Evolutionary conservation across 202 grass and related monocot genomes (phyloP), one percentile per base, ranked within the genome.

Genomic region (Musa balbisiana): DNA sequence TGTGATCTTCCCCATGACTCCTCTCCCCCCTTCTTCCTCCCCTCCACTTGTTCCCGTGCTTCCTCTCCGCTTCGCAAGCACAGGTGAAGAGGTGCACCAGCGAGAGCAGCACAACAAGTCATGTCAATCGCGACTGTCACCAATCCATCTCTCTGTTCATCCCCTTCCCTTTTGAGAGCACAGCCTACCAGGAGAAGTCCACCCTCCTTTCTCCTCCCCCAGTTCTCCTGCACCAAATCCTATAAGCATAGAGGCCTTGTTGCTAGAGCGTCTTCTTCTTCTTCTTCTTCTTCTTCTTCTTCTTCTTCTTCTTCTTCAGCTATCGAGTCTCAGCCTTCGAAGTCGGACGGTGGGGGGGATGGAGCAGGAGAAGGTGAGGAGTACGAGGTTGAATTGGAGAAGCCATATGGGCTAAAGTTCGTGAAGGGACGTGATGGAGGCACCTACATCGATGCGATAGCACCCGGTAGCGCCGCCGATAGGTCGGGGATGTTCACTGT

Each of bases 381-480:
- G 88, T 98, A 98, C 78, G 91, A 94, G 87, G 83, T 94, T 25
- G 87, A 78, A 24, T 43, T 98, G 60, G 74, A 87, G 15, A 98
- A 98, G 85, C 91, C 91, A 20, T 98, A 98, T 55, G 94, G 94
- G 71, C 64, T 98, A 80, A 98, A 73, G 76, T 98, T 98, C 74
- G 16, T 75, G 59, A 98, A 98, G 84, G 94, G 88, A 54, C 83
- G 81, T 50, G 88, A 92, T 56, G 86, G 94, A 1, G 82, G 83
- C 71, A 98, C 94, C 20, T 98, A 98, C 89, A 79, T 98, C 84
- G 85, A 98, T 66, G 94, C 94, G 73, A 98, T 98, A 78, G 62
- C 79, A 0, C 81, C 88, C 24, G 94, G 91, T 25, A 78, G 73
- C 67, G 53, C 75, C 19, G 94, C 91, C 17, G 94, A 94, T 26